These are phyloP conservation scores for Trichoderma atroviride DNA, from an alignment of 2,329 filamentous ascomycete species.

Conservation along the genomic window DNA sequence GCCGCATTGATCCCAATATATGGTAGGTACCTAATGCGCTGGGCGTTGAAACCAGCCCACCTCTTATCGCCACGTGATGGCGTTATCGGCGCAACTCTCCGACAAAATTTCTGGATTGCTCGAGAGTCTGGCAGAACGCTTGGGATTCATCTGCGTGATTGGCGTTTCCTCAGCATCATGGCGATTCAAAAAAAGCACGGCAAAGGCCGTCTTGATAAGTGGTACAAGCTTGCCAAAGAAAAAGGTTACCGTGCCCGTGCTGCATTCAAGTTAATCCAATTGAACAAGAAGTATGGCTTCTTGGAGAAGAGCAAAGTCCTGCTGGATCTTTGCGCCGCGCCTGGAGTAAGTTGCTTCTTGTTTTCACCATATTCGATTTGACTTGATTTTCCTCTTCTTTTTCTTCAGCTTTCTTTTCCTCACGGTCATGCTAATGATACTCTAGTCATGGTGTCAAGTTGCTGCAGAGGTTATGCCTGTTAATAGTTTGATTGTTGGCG, in stretches of 20 bases:
- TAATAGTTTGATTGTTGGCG: conserved; percentile 87
- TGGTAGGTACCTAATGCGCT: background rate
- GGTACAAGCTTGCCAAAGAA: conserved; percentile 98
- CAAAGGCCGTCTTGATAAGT: conserved; percentile 98
- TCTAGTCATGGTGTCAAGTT: conserved; percentile 90
- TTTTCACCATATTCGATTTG: background rate
- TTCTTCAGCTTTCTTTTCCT: background rate
- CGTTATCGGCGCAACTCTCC: conserved; percentile 35
- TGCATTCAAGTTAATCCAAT: conserved; percentile 95
- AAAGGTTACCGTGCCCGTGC: conserved; percentile 95
- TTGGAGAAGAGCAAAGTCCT: conserved; percentile 95
- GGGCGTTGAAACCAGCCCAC: background rate
- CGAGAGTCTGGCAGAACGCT: conserved; percentile 27
- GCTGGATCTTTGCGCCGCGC: conserved; percentile 95
- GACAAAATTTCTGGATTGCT: conserved; percentile 42
- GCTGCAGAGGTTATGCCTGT: conserved; percentile 92
- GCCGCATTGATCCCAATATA: conserved; percentile 16
- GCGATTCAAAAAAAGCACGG: conserved; percentile 98
- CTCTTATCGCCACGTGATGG: conserved; percentile 41
- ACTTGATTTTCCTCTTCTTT: background rate
- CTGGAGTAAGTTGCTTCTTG: conserved; percentile 66
- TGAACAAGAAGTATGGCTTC: conserved; percentile 99
- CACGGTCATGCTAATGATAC: background rate
- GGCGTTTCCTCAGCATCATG: conserved; percentile 56
- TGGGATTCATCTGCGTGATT: background rate